phyloP scores from a whole-genome alignment of 345 rosid genomes.

The Triadica sebifera region DNA sequence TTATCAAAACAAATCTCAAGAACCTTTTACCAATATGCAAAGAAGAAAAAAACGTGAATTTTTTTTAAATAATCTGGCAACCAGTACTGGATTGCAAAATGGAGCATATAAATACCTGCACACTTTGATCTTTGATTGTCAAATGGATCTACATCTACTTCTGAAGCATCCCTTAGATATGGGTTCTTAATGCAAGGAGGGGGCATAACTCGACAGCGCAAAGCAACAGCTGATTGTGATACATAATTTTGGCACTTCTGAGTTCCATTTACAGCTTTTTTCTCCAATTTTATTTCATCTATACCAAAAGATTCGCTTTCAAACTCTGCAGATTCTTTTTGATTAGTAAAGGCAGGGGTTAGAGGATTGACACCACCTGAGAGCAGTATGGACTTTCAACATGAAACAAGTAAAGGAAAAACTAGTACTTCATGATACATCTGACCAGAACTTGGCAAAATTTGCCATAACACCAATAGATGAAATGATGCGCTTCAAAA shows the following conservation, averaged over 20 bases:
- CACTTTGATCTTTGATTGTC: slow-evolving; percentile 83
- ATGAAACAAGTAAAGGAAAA: not conserved
- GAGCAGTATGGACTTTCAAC: slow-evolving; percentile 14
- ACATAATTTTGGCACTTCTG: slow-evolving; percentile 58
- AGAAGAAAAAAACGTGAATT: not conserved
- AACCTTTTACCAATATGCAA: slow-evolving; percentile 4
- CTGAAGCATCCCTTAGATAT: slow-evolving; percentile 55
- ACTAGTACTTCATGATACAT: not conserved
- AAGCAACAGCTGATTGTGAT: slow-evolving; percentile 79
- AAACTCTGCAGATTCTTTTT: slow-evolving; percentile 43
- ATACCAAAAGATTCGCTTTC: slow-evolving; percentile 39
- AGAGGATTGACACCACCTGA: slow-evolving; percentile 47
- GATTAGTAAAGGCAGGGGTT: slow-evolving; percentile 45
- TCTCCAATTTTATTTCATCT: slow-evolving; percentile 46
- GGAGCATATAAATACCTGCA: slow-evolving; percentile 51
- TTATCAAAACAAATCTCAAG: slow-evolving; percentile 9
- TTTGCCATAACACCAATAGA: not conserved
- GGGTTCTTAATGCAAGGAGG: slow-evolving; percentile 96
- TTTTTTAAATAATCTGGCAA: not conserved
- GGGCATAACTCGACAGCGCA: slow-evolving; percentile 83
- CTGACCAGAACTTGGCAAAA: not conserved
- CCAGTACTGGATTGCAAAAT: not conserved
- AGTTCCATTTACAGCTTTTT: slow-evolving; percentile 23
- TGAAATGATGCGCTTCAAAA: not conserved
- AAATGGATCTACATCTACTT: slow-evolving; percentile 58